Evolutionary conservation across 495 filamentous ascomycete genomes (phyloP).

Genomic region (Pyronema domesticum): DNA sequence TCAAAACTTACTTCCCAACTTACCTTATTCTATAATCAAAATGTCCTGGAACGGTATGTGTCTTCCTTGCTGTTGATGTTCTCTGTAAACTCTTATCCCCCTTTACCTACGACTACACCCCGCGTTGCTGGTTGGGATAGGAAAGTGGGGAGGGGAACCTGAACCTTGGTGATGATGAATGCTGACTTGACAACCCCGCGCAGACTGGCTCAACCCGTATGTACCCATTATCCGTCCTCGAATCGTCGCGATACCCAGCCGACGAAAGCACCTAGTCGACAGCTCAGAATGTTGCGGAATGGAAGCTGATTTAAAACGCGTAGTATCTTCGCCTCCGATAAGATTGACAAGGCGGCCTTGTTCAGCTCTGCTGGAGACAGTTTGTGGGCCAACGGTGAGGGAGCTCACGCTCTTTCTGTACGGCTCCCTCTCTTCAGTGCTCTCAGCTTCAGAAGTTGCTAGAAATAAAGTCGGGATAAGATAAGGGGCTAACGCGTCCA

Average conservation of each 20-base stretch:
- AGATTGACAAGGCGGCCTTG: conserved; percentile 78
- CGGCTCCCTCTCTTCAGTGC: neutral
- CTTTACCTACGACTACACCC: neutral
- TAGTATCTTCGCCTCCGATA: conserved; percentile 66
- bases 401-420: neutral
- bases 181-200: neutral
- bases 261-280: neutral
- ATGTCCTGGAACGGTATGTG: conserved; percentile 2
- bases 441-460: neutral
- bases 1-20: too few species aligned
- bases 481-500: neutral
- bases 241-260: neutral
- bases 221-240: neutral
- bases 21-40: neutral
- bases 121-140: neutral
- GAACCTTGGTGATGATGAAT: too few species aligned
- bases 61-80: too few species aligned
- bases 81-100: too few species aligned
- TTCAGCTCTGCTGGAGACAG: conserved; percentile 64
- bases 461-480: neutral
- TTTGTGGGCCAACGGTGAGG: conserved; percentile 44
- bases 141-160: neutral
- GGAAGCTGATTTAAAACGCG: neutral
- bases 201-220: neutral
- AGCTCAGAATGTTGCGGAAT: neutral